phyloP scores from a whole-genome alignment of 305 asterid genomes.

The Andrographis paniculata region DNA sequence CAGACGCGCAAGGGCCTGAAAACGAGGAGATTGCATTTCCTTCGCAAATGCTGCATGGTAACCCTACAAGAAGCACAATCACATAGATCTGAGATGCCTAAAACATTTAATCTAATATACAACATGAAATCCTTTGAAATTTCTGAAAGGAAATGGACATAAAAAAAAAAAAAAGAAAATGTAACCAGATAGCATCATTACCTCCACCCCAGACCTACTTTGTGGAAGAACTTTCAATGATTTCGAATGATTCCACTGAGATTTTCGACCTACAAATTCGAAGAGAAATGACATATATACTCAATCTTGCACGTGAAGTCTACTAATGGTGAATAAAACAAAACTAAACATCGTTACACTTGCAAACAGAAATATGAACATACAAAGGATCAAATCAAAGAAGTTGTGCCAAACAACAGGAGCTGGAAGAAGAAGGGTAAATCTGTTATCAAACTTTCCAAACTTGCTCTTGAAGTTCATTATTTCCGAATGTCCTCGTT shows the following conservation, averaged over 20 bases:
- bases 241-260: conserved; percentile 63
- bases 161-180: not conserved
- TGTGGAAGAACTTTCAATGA: conserved; percentile 50
- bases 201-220: conserved; percentile 54
- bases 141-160: conserved; percentile 7
- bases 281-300: conserved; percentile 9
- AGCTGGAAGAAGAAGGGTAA: too few species aligned
- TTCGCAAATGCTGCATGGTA: conserved; percentile 57
- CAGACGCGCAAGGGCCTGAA: conserved; percentile 82
- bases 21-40: conserved; percentile 98
- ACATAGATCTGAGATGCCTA: conserved; percentile 25
- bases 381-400: too few species aligned
- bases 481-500: too few species aligned
- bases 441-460: too few species aligned
- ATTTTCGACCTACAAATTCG: conserved; percentile 47
- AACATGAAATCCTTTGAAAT: conserved; percentile 11
- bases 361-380: not conserved
- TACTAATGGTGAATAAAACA: conserved; percentile 4
- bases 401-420: too few species aligned
- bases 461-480: too few species aligned
- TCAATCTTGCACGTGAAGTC: conserved; percentile 1
- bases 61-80: conserved; percentile 45
- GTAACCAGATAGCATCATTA: conserved; percentile 15
- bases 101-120: conserved; percentile 10
- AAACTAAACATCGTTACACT: not conserved